Percentiles rank a stretch among this genome's conserved stretches.
Evolutionary conservation across 2,329 filamentous ascomycete genomes (phyloP).

Genomic region (Aureobasidium vineae): DNA sequence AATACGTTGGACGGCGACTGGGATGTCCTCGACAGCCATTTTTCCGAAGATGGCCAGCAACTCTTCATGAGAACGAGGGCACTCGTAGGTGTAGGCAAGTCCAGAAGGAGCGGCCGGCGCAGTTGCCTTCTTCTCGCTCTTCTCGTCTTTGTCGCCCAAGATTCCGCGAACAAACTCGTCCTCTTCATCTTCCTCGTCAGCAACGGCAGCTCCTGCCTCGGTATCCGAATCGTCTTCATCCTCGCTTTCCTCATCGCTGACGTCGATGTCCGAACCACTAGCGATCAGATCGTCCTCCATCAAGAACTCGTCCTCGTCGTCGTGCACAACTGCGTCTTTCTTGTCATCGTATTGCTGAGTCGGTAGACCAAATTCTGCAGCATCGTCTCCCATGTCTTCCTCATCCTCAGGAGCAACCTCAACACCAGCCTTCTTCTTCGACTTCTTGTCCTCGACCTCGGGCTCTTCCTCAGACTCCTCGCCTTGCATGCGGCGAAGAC

Average conservation of each 20-base stretch:
- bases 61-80: conserved; percentile 74
- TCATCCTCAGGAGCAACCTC: conserved; percentile 41
- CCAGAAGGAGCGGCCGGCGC: conserved; percentile 45
- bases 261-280: conserved; percentile 61
- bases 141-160: conserved; percentile 34
- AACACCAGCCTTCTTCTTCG: conserved; percentile 57
- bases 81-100: conserved; percentile 81
- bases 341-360: conserved; percentile 49
- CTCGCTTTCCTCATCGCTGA: conserved; percentile 34
- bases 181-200: conserved; percentile 44
- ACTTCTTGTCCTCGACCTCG: conserved; percentile 55
- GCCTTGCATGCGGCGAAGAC: conserved; percentile 82
- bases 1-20: conserved; percentile 82
- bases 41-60: conserved; percentile 64
- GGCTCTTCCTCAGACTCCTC: conserved; percentile 68
- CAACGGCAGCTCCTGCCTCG: conserved; percentile 31
- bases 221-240: conserved; percentile 43
- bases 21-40: conserved; percentile 62
- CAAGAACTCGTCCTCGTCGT: conserved; percentile 92
- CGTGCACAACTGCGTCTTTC: conserved; percentile 61
- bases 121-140: conserved; percentile 29
- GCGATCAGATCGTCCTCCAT: conserved; percentile 87
- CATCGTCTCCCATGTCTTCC: conserved; percentile 52
- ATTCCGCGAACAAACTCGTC: conserved; percentile 50
- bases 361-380: conserved; percentile 62